phyloP scores from a whole-genome alignment of 306 rosid species.

The Hippophae rhamnoides region DNA sequence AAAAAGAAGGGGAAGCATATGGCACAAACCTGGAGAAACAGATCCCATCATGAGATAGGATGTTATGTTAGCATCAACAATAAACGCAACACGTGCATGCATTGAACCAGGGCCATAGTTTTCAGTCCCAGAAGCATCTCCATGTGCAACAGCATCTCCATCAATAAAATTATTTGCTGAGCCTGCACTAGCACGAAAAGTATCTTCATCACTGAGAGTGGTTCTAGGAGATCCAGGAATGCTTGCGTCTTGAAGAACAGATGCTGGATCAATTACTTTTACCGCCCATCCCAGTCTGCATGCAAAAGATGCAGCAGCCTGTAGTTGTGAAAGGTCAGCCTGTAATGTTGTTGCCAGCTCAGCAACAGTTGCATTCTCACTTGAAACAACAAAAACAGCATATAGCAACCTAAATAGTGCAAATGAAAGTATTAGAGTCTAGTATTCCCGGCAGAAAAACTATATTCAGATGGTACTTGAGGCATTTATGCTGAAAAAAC shows the following conservation, averaged over 20 bases:
- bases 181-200: conserved; percentile 36
- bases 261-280: conserved; percentile 72
- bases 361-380: conserved; percentile 78
- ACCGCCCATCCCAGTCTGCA: conserved; percentile 91
- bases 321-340: conserved; percentile 74
- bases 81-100: conserved; percentile 68
- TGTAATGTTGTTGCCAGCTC: conserved; percentile 86
- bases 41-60: conserved; percentile 99
- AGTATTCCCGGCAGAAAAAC: conserved; percentile 4
- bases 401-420: conserved; percentile 58
- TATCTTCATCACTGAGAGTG: conserved; percentile 48
- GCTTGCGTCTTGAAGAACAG: conserved; percentile 50
- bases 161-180: conserved; percentile 38
- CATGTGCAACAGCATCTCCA: conserved; percentile 53
- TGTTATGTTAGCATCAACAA: conserved; percentile 93
- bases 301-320: conserved; percentile 88
- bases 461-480: conserved; percentile 15
- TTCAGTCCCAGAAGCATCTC: conserved; percentile 47
- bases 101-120: conserved; percentile 43
- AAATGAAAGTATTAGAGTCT: conserved; percentile 20
- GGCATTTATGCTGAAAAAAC: conserved; percentile 23
- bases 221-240: conserved; percentile 50
- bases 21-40: conserved; percentile 87
- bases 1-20: conserved; percentile 9
- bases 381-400: conserved; percentile 97